Evolutionary conservation across 1,284 basidiomycete genomes (phyloP).

Genomic region (Bjerkandera adusta): DNA sequence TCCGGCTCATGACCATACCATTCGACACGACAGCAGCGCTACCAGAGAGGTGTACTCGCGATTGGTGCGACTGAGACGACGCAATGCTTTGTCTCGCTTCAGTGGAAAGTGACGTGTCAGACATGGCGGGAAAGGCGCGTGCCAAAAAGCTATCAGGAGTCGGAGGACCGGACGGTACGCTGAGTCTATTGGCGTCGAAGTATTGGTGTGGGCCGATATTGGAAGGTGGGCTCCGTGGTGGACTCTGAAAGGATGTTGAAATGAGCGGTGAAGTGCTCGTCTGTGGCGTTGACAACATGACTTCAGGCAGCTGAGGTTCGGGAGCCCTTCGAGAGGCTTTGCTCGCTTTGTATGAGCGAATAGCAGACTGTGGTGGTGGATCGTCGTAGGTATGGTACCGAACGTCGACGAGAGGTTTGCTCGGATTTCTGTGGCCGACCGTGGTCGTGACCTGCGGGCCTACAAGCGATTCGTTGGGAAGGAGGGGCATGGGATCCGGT

Average conservation of each 20-base stretch:
- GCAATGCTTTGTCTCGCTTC: slow-evolving; percentile 17
- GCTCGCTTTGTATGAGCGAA: slow-evolving; percentile 32
- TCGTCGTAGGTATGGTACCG: slow-evolving; percentile 37
- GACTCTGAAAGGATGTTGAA: not conserved
- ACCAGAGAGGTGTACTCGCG: slow-evolving; percentile 5
- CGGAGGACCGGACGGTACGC: slow-evolving; percentile 12
- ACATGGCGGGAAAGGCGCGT: slow-evolving; percentile 22
- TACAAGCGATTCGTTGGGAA: not conserved
- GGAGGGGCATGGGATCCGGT: not conserved
- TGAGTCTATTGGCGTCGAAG: slow-evolving; percentile 8
- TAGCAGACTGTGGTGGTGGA: slow-evolving; percentile 38
- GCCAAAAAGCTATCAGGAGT: slow-evolving; percentile 27
- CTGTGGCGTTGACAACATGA: not conserved
- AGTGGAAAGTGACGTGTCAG: slow-evolving; percentile 21
- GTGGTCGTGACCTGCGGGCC: not conserved
- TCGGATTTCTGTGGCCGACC: not conserved
- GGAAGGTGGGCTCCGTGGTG: not conserved
- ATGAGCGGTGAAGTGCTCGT: not conserved
- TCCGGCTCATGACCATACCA: not conserved
- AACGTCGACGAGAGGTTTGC: slow-evolving; percentile 14
- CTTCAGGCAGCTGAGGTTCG: not conserved
- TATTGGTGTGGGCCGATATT: not conserved
- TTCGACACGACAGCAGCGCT: not conserved
- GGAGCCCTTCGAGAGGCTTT: too few species aligned
- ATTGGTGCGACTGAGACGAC: slow-evolving; percentile 22